phyloP scores from a whole-genome alignment of 371 early-diverging fungal genomes.

The Syncephalastrum sp. region DNA sequence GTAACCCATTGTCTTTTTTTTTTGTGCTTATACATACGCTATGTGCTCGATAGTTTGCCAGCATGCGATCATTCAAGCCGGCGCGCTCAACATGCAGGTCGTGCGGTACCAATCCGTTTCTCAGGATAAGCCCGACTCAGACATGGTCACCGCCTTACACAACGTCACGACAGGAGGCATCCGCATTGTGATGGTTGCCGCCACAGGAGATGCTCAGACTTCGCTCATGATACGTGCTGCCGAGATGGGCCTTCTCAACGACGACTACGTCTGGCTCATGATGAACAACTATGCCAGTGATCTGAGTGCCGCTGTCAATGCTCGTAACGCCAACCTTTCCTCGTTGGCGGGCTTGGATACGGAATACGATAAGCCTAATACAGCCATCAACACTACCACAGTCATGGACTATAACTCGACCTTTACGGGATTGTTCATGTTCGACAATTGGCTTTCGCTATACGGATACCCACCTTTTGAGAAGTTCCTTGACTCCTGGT shows the following conservation, averaged over 20 bases:
- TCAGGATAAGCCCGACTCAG: conserved; percentile 15
- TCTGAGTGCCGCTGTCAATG: conserved; percentile 20
- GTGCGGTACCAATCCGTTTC: conserved; percentile 33
- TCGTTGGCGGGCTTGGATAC: background rate
- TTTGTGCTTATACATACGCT: background rate
- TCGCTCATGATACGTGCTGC: conserved; percentile 37
- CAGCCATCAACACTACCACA: conserved; percentile 9
- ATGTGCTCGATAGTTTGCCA: conserved; percentile 30
- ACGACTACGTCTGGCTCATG: conserved; percentile 56
- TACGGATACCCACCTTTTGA: conserved; percentile 58
- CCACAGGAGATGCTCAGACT: conserved; percentile 24
- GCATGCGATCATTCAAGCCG: conserved; percentile 37
- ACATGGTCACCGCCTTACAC: conserved; percentile 18
- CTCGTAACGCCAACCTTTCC: conserved; percentile 22
- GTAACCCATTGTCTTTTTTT: no score
- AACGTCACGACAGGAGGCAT: conserved; percentile 38
- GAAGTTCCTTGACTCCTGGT: conserved; percentile 51
- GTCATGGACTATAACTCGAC: conserved; percentile 28
- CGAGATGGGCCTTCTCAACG: conserved; percentile 26
- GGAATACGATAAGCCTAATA: background rate
- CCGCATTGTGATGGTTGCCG: conserved; percentile 46
- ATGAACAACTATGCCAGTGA: conserved; percentile 42
- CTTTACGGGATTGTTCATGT: conserved; percentile 54
- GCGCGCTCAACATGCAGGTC: conserved; percentile 31
- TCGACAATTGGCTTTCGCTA: conserved; percentile 53